Evolutionary conservation across 352 stramenopile genomes (phyloP).

Genomic region (Elongisporangium prolatum): DNA sequence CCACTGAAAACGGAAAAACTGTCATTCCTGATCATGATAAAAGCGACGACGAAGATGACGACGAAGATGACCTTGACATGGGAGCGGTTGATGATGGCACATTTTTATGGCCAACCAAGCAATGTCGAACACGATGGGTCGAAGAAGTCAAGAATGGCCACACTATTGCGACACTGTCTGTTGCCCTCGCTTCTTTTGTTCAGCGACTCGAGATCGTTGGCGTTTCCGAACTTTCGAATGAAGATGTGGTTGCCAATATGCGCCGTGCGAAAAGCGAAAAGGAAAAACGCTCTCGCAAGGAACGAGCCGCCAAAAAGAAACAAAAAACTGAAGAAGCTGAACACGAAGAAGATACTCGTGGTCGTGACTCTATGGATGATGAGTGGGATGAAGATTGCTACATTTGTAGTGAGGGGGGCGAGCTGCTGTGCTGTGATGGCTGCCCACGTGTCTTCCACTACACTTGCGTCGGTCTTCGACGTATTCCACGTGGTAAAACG

Average conservation of each 20-base stretch:
- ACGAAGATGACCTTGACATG: constrained; percentile 65
- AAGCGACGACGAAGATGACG: constrained; percentile 68
- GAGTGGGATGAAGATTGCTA: constrained; percentile 90
- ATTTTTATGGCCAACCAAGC: constrained; percentile 65
- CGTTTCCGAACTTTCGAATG: constrained; percentile 43
- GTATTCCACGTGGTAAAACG: constrained; percentile 79
- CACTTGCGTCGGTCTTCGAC: constrained; percentile 73
- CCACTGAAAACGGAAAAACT: constrained; percentile 1
- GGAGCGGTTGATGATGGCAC: constrained; percentile 56
- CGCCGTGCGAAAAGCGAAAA: constrained; percentile 64
- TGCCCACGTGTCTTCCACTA: constrained; percentile 92
- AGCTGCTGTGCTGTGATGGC: constrained; percentile 88
- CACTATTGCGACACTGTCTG: constrained; percentile 52
- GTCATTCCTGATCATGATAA: constrained; percentile 41
- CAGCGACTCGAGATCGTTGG: constrained; percentile 67
- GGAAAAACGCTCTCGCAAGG: constrained; percentile 65
- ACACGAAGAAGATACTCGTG: constrained; percentile 37
- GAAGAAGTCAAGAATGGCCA: constrained; percentile 41
- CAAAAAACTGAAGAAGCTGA: constrained; percentile 49
- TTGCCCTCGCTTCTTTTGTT: constrained; percentile 56
- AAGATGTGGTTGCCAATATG: constrained; percentile 31
- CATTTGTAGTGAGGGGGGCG: constrained; percentile 80
- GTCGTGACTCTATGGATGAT: constrained; percentile 46
- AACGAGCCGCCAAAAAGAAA: constrained; percentile 65
- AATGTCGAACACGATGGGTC: constrained; percentile 72